These are phyloP conservation scores for Tulasnella sp. DNA, from an alignment of 768 basidiomycete species.

Conservation along the genomic window DNA sequence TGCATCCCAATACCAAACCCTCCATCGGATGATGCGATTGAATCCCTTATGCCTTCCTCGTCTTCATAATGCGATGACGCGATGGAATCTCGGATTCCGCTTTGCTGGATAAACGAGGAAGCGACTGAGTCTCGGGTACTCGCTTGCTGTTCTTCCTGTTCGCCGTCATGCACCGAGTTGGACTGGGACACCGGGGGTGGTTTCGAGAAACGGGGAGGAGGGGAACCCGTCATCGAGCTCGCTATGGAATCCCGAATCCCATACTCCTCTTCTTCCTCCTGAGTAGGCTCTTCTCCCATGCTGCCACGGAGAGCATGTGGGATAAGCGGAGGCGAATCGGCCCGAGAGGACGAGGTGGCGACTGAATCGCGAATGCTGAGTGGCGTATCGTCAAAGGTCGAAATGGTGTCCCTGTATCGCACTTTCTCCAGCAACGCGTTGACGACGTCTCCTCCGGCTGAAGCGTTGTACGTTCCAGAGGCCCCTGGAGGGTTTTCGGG, in stretches of 20 bases:
- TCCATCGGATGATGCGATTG: constrained; percentile 22
- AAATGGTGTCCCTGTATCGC: not conserved
- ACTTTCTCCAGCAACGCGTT: not conserved
- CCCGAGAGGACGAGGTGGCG: not conserved
- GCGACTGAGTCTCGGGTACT: not conserved
- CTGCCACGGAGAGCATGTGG: not conserved
- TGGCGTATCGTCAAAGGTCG: not conserved
- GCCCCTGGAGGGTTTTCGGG: not conserved
- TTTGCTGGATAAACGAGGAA: not conserved
- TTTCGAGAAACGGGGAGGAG: not conserved
- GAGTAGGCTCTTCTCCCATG: not conserved
- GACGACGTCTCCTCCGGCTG: not conserved
- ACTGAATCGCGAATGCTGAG: not conserved
- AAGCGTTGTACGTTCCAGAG: not conserved
- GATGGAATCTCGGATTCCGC: not conserved
- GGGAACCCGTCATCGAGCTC: not conserved
- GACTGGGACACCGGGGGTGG: not conserved
- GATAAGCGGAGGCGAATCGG: not conserved
- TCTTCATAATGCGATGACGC: constrained; percentile 6
- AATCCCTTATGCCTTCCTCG: not conserved
- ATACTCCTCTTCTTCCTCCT: not conserved
- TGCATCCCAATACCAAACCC: too few species aligned
- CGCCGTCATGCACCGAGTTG: not conserved
- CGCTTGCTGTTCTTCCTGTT: not conserved
- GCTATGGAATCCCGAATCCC: not conserved